A percentile compares a stretch with the other conserved stretches of the same genome.
phyloP scores from a whole-genome alignment of 768 basidiomycete species.

The Suillus occidentalis region DNA sequence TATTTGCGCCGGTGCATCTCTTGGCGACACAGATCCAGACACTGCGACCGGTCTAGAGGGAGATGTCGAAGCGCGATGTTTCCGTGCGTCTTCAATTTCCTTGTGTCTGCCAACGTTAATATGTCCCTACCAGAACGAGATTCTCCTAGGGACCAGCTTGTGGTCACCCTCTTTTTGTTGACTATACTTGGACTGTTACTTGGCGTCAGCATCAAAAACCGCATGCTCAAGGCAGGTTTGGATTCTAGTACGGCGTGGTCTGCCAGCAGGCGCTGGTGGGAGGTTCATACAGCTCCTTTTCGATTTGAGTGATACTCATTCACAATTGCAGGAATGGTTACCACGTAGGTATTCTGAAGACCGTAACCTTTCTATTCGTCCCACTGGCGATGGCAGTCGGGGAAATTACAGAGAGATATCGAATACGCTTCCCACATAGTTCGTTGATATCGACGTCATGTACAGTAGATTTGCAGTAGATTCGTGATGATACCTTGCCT shows the following conservation, averaged over 20 bases:
- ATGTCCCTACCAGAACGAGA: slow-evolving; percentile 68
- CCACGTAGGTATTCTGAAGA: slow-evolving; percentile 56
- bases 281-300: slow-evolving; percentile 49
- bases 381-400: slow-evolving; percentile 32
- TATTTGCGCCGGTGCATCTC: slow-evolving; percentile 76
- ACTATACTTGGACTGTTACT: slow-evolving; percentile 85
- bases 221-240: slow-evolving; percentile 78
- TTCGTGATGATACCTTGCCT: neutral
- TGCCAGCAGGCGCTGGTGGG: slow-evolving; percentile 76
- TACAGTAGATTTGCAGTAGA: neutral
- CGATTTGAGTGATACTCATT: slow-evolving; percentile 15
- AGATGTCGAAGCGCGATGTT: slow-evolving; percentile 93
- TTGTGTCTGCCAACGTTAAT: slow-evolving; percentile 20
- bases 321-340: slow-evolving; percentile 31
- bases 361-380: slow-evolving; percentile 38
- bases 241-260: slow-evolving; percentile 64
- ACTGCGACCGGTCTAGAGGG: slow-evolving; percentile 94
- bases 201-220: slow-evolving; percentile 79
- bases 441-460: neutral
- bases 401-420: slow-evolving; percentile 49
- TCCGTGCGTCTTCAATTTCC: slow-evolving; percentile 64
- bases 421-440: slow-evolving; percentile 27
- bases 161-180: slow-evolving; percentile 88
- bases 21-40: slow-evolving; percentile 89
- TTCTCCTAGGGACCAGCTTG: slow-evolving; percentile 91